Evolutionary conservation across 371 early-diverging fungal species (phyloP).

Genomic region (Rhizopus sp.): DNA sequence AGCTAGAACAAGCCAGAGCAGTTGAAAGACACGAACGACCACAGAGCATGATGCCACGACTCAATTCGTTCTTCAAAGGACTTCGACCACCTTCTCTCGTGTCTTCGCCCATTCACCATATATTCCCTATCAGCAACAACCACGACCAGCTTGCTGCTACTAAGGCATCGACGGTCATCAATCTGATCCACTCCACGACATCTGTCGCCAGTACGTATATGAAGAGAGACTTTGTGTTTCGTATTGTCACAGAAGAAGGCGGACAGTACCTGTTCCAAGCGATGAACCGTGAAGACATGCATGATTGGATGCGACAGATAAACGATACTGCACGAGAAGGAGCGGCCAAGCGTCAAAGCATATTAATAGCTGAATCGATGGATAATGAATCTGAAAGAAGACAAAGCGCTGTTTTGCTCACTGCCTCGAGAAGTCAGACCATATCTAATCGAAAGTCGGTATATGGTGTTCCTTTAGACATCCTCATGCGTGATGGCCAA

Average conservation of each 20-base stretch:
- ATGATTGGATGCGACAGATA: constrained; percentile 73
- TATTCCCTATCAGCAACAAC: constrained; percentile 8
- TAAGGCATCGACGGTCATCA: constrained; percentile 78
- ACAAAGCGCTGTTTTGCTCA: background rate
- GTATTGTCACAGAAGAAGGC: constrained; percentile 84
- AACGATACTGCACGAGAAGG: constrained; percentile 78
- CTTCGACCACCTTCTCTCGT: constrained; percentile 24
- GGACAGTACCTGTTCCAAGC: constrained; percentile 80
- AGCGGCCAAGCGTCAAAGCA: constrained; percentile 64
- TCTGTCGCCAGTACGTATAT: constrained; percentile 70
- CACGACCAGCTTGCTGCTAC: constrained; percentile 10
- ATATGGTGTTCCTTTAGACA: constrained; percentile 66
- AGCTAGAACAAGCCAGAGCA: constrained; percentile 67
- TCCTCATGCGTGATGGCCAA: constrained; percentile 61
- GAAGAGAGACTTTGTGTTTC: constrained; percentile 79
- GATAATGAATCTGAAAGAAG: background rate
- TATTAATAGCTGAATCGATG: constrained; percentile 38
- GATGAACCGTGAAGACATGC: constrained; percentile 71
- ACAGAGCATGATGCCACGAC: constrained; percentile 35
- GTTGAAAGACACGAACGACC: constrained; percentile 58
- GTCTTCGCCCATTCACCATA: constrained; percentile 15
- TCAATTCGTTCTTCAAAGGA: constrained; percentile 41
- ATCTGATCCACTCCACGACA: constrained; percentile 76
- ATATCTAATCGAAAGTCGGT: constrained; percentile 25
- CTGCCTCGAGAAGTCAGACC: background rate